Evolutionary conservation across 2,329 filamentous ascomycete genomes (phyloP), one percentile per base, ranked within the genome.

Genomic region (Talaromyces amestolkiae): DNA sequence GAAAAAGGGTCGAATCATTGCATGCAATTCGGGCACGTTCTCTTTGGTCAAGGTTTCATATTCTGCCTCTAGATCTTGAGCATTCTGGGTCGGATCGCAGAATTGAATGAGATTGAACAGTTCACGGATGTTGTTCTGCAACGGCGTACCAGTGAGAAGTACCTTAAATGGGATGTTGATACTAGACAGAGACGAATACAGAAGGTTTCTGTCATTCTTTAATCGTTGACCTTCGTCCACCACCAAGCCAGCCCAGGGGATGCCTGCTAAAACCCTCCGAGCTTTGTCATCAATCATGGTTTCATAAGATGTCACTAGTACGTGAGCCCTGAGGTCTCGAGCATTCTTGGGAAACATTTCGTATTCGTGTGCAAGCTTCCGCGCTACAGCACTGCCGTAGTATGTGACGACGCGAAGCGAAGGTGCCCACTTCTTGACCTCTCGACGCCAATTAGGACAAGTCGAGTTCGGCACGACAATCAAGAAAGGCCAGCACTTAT

Each of bases 101-200:
- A 99, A 99, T 69, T 98, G 94, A 3, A 99, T 80, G n/a, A 99
- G 83, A 73, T 97, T 99, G 81, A 98, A 98, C 0, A 99, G 82
- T 76, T 99, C 95, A 56, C 93, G 86, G 70, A 92, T 91, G 75
- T 97, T 98, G 78, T 99, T 83, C 63, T 83, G 81, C 43, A 99
- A 80, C 0, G 95, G 95, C 0, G 95, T 99, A 1, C 93, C 78
- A 0, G 94, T 98, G 39, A 99, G 83, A 1, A 99, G 84, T 45
- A 97, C 84, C 62, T 92, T 89, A 78, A 95, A 97, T 0, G 91
- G 91, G 35, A 93, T 88, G 60, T 87, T 89, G 77, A 97, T 86
- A 3, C 86, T 83, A 49, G 81, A 86, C 7, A 99, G 82, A 2
- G 91, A 88, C 39, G 83, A 83, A 75, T 98, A 98, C 0, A 98